Evolutionary conservation across 805 yeast genomes (phyloP), one percentile per base, ranked within the genome.

Genomic region (Jamesozyma jinghongensis): DNA sequence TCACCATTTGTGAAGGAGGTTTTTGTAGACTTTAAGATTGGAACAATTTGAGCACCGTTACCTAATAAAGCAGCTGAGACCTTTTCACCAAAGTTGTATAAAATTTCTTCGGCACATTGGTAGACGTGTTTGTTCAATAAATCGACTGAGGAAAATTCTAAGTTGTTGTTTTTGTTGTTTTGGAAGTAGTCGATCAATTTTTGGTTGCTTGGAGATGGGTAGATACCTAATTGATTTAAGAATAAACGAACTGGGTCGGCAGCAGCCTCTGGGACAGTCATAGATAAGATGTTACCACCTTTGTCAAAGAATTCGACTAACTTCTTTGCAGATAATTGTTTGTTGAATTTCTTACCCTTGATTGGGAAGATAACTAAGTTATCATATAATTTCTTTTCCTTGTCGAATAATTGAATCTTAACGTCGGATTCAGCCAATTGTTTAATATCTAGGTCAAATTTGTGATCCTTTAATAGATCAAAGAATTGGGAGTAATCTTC

Each of bases 151-250:
- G 51, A 41, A 5, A 40, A 46, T 32, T 38, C 37, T 29, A 40
- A 30, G 18, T 34, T 30, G 17, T 31, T 19, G 34, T 36, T 12
- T 6, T 26, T 32, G 13, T 40, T 36, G 20, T 53, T 50, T 43
- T 61, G 56, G 64, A 85, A 85, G 59, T 82, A 80, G 60, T 87
- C 95, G 6, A 70, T 59, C 34, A 81, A 65, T 40, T 67, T 60
- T 58, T 75, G 78, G 38, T 77, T 80, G 56, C 77, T 82, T 43
- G 95, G 94, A 37, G 92, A 74, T 43, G 96, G 84, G 53, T 69
- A 75, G 38, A 92, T 79, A 26, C 96, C 98, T 48, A 88, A 63
- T 57, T 88, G 86, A 53, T 78, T 75, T 48, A 85, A 71, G 52
- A 82, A 80, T 3, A 73, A 65, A 45, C 85, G 75, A 27, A 82